These are phyloP conservation scores for Penicillium psychrofluorescens DNA, from an alignment of 495 filamentous ascomycete species.

Conservation along the genomic window DNA sequence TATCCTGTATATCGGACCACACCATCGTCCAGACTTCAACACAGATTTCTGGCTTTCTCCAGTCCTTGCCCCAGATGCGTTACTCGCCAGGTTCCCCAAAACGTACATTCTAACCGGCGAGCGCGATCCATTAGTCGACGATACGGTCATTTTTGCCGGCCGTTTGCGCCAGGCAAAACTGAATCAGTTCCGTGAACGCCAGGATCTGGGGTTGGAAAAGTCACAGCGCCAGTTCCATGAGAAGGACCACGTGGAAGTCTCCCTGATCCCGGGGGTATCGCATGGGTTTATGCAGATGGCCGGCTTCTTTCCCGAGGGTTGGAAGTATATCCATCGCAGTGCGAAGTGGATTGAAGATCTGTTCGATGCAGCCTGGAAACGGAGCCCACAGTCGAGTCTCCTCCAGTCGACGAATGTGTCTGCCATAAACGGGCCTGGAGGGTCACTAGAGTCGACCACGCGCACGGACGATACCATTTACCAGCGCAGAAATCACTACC, in stretches of 20 bases:
- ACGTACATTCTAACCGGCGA: slow-evolving; percentile 92
- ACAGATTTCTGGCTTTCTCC: slow-evolving; percentile 88
- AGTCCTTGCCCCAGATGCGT: slow-evolving; percentile 74
- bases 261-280: slow-evolving; percentile 75
- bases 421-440: neutral
- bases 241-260: slow-evolving; percentile 70
- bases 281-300: slow-evolving; percentile 95
- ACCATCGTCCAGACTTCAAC: slow-evolving; percentile 85
- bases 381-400: slow-evolving; percentile 16
- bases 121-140: slow-evolving; percentile 90
- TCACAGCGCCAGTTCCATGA: slow-evolving; percentile 57
- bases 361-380: slow-evolving; percentile 47
- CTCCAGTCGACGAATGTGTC: slow-evolving; percentile 6
- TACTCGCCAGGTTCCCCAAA: slow-evolving; percentile 80
- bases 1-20: slow-evolving; percentile 91
- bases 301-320: slow-evolving; percentile 74
- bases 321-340: slow-evolving; percentile 70
- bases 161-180: slow-evolving; percentile 75
- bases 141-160: slow-evolving; percentile 93
- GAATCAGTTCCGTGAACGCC: slow-evolving; percentile 52
- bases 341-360: slow-evolving; percentile 70
- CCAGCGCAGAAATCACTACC: slow-evolving; percentile 26
- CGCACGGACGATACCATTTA: neutral
- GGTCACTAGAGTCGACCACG: neutral
- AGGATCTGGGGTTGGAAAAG: slow-evolving; percentile 53